phyloP scores from a whole-genome alignment of 352 stramenopile genomes.

The Phytopythium helicoides region DNA sequence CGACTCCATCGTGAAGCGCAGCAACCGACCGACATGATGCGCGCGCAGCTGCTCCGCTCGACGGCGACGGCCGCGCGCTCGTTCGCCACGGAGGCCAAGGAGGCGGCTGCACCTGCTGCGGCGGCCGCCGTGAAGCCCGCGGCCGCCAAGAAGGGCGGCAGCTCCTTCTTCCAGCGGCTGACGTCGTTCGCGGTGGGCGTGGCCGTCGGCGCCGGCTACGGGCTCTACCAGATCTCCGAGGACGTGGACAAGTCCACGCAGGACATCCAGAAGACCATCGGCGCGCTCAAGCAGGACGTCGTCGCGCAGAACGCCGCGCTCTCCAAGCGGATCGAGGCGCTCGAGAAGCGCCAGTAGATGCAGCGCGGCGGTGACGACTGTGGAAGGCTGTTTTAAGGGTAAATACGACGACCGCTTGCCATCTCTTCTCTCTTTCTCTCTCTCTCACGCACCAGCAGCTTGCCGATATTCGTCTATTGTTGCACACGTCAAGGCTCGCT shows the following conservation, averaged over 20 bases:
- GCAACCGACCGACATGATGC: constrained; percentile 16
- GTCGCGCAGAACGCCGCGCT: constrained; percentile 66
- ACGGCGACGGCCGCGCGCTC: constrained; percentile 18
- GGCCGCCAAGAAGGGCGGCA: constrained; percentile 47
- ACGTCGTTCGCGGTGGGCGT: constrained; percentile 72
- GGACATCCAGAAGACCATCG: constrained; percentile 65
- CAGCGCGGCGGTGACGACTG: not conserved
- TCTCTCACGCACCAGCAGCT: no score
- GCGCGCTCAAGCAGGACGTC: constrained; percentile 64
- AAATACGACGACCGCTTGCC: no score
- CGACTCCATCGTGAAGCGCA: constrained; percentile 13
- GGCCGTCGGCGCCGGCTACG: constrained; percentile 51
- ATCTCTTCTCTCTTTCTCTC: no score
- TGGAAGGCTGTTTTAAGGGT: not conserved
- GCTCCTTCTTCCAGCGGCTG: constrained; percentile 70
- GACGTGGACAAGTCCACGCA: constrained; percentile 71
- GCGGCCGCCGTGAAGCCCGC: constrained; percentile 16
- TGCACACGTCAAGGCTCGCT: no score
- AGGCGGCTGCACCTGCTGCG: constrained; percentile 13
- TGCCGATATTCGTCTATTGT: no score
- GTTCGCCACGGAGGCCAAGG: constrained; percentile 63
- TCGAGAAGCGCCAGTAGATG: constrained; percentile 66
- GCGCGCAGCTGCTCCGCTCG: constrained; percentile 21
- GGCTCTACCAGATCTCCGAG: constrained; percentile 69
- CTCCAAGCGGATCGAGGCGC: constrained; percentile 68